These are phyloP conservation scores for Articulospora tetracladia DNA, from an alignment of 495 filamentous ascomycete genomes.

Conservation along the genomic window DNA sequence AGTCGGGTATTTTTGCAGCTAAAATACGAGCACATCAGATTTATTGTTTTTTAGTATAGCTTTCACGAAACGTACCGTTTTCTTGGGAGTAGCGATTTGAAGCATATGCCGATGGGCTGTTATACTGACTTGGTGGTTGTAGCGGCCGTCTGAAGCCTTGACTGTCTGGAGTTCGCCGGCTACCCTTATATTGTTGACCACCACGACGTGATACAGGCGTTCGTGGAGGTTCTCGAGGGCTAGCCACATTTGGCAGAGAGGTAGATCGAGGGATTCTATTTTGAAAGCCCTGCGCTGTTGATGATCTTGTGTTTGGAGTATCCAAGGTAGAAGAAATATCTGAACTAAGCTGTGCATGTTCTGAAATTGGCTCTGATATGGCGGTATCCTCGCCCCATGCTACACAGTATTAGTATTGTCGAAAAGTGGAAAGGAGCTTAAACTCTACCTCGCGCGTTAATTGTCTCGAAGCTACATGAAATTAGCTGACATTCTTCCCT, in stretches of 20 bases:
- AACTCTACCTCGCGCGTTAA: too few species aligned
- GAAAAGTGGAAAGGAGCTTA: too few species aligned
- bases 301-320: not conserved
- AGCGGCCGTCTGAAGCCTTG: not conserved
- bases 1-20: not conserved
- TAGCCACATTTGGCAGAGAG: not conserved
- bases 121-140: not conserved
- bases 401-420: not conserved
- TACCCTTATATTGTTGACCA: not conserved
- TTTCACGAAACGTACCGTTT: too few species aligned
- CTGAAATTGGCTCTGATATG: not conserved
- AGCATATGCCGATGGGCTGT: not conserved
- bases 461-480: too few species aligned
- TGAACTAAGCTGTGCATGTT: not conserved
- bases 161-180: not conserved
- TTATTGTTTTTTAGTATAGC: too few species aligned
- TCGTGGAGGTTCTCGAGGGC: not conserved
- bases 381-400: not conserved
- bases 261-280: not conserved
- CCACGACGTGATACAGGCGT: not conserved
- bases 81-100: too few species aligned
- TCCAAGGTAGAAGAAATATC: not conserved
- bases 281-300: not conserved
- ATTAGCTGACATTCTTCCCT: too few species aligned
- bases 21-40: too few species aligned